A percentile compares a stretch with the other conserved stretches of the same genome.
These are phyloP conservation scores for Termitomyces sp. DNA, from an alignment of 768 basidiomycete species.

Conservation along the genomic window DNA sequence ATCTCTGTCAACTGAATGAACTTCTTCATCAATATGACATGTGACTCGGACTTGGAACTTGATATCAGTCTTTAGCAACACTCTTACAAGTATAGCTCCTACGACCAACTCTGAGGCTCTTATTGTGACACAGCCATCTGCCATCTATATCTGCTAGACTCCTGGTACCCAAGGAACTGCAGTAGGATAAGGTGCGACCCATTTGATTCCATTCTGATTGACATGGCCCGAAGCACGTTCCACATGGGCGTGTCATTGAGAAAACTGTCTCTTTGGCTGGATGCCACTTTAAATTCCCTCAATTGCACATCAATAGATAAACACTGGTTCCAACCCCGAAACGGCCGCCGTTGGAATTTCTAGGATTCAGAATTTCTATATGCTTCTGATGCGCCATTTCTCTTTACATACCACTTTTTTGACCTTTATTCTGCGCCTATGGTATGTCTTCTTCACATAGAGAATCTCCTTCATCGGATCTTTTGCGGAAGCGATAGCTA, in stretches of 20 bases:
- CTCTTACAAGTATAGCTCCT: neutral
- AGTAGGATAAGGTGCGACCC: constrained; percentile 12
- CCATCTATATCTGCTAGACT: constrained; percentile 5
- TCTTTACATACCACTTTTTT: constrained; percentile 4
- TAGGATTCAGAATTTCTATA: too few species aligned
- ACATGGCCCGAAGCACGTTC: too few species aligned
- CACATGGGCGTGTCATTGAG: too few species aligned
- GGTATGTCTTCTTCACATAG: neutral
- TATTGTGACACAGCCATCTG: neutral
- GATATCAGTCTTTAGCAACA: neutral
- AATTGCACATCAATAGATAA: too few species aligned
- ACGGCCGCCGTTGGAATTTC: neutral
- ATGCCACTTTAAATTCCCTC: too few species aligned
- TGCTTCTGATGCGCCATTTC: neutral
- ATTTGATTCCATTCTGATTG: neutral
- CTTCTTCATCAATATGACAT: too few species aligned
- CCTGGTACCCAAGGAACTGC: constrained; percentile 15
- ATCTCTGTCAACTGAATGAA: too few species aligned
- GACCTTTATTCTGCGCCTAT: neutral
- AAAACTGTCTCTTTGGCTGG: too few species aligned
- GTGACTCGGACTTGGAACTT: neutral
- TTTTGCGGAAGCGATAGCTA: neutral
- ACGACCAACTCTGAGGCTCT: neutral
- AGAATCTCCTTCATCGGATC: constrained; percentile 13
- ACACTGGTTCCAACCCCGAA: neutral